Evolutionary conservation across 164 flowering plant genomes (phyloP), one percentile per base, ranked within the genome.

Genomic region (Aristolochia californica): DNA sequence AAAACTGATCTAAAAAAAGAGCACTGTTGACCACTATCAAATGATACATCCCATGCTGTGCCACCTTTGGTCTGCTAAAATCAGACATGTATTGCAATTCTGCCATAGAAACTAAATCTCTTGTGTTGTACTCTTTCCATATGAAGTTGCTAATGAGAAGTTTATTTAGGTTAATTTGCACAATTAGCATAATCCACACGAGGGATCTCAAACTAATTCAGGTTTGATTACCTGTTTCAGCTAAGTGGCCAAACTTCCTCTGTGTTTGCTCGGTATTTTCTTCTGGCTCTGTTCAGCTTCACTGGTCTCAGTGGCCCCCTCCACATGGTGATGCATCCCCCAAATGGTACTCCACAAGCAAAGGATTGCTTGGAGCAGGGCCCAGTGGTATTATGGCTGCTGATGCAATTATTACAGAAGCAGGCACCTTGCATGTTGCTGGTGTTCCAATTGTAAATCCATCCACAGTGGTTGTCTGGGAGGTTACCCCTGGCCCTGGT

Each of bases 351-450:
- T 80, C 76, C 73, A 88, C 97, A 23, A 85, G 91, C 68, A 94
- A 90, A 78, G 97, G 97, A 49, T 78, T 94, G 23, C 67, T 94
- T 74, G 99, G 99, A 72, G 96, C 97, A 64, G 99, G 99, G 21
- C 99, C 99, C 30, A 94, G 99, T 74, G 99, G 99, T 51, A 94
- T 94, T 59, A 90, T 90, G 97, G 99, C 97, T 66, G 99, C 93
- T 68, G 99, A 94, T 82, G 99, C 91, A 23, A 90, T 94, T 47
- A 73, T 94, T 61, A 94, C 97, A 48, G 99, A 94, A 59, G 76
- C 84, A 45, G 99, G 99, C 58, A 87, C 95, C 65, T 62, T 94
- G 89, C 97, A 90, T 74, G 96, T 94, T 23, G 99, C 99, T 27
- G 99, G 99, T 66, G 97, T 94, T 72, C 99, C 99, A 58, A 88